Conservation (phyloP, 2,329 filamentous ascomycete genomes). For the Hymenoscyphus occultus region DNA sequence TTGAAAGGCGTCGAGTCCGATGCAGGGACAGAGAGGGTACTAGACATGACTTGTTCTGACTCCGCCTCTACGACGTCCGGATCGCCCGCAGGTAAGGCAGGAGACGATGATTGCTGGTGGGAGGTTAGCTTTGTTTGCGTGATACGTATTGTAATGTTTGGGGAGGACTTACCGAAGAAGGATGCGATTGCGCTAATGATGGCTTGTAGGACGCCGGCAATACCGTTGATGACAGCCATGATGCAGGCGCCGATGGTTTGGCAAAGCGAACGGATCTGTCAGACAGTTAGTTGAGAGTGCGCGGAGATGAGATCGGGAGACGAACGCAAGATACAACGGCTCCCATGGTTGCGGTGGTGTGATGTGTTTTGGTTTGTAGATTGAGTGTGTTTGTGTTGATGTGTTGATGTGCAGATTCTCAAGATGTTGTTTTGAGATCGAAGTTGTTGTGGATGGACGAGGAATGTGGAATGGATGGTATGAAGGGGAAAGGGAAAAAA, state of each 20-base stretch:
- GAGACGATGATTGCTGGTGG: conserved; percentile 29
- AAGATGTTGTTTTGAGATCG: conserved; percentile 16
- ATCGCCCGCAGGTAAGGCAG: conserved; percentile 33
- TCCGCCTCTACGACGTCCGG: conserved; percentile 18
- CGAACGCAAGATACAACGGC: conserved; percentile 39
- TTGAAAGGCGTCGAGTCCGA: not conserved
- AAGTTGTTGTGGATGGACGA: conserved; percentile 3
- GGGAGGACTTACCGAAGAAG: conserved; percentile 29
- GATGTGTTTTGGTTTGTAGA: conserved; percentile 18
- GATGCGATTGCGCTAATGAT: conserved; percentile 35
- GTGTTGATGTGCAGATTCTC: not conserved
- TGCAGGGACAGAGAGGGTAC: conserved; percentile 11
- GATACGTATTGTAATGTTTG: not conserved
- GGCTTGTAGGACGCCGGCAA: conserved; percentile 40
- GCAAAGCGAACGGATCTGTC: conserved; percentile 35
- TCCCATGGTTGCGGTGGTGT: conserved; percentile 35
- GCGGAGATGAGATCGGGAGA: conserved; percentile 5
- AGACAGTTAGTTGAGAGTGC: conserved; percentile 15
- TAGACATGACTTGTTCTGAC: conserved; percentile 14
- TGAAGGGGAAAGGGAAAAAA: conserved; percentile 4
- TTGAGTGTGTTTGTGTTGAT: conserved; percentile 1
- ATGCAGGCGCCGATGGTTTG: conserved; percentile 35
- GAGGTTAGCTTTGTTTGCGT: not conserved
- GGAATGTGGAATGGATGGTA: conserved; percentile 12
- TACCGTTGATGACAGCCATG: conserved; percentile 53